phyloP scores from a whole-genome alignment of 495 filamentous ascomycete species.

The Penicillium egyptiacum region DNA sequence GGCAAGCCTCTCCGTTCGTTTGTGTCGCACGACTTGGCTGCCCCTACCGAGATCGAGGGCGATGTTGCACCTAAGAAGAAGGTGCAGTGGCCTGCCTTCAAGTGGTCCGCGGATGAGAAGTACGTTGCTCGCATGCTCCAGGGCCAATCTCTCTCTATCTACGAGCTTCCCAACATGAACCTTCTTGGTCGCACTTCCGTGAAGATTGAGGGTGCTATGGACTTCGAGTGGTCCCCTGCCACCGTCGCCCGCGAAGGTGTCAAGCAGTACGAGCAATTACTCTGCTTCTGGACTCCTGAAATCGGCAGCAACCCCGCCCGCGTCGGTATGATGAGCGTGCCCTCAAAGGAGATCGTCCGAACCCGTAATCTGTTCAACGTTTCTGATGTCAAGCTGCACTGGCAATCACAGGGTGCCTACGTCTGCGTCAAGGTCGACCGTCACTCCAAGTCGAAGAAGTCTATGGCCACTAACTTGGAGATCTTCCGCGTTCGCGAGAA shows the following conservation, averaged over 20 bases:
- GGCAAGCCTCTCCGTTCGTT: constrained; percentile 90
- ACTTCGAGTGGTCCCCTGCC: constrained; percentile 96
- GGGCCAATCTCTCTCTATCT: constrained; percentile 86
- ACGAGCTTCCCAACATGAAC: constrained; percentile 90
- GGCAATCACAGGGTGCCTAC: constrained; percentile 91
- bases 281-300: constrained; percentile 99
- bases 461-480: constrained; percentile 91
- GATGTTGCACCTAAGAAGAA: constrained; percentile 81
- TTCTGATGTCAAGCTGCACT: constrained; percentile 88
- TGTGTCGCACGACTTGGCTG: constrained; percentile 73
- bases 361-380: constrained; percentile 97
- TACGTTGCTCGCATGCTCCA: constrained; percentile 93
- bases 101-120: constrained; percentile 96
- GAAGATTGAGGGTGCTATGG: constrained; percentile 93
- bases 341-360: constrained; percentile 87
- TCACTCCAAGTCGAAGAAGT: constrained; percentile 99
- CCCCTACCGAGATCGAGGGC: constrained; percentile 55
- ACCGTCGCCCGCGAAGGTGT: constrained; percentile 73
- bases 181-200: constrained; percentile 84
- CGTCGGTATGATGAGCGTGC: constrained; percentile 94
- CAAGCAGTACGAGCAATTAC: constrained; percentile 88
- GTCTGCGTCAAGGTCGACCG: constrained; percentile 98
- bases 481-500: constrained; percentile 97
- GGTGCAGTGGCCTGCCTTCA: constrained; percentile 97
- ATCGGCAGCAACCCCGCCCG: constrained; percentile 98